These are phyloP conservation scores for Colletotrichum navitas DNA, from an alignment of 2,329 filamentous ascomycete genomes.

Conservation along the genomic window DNA sequence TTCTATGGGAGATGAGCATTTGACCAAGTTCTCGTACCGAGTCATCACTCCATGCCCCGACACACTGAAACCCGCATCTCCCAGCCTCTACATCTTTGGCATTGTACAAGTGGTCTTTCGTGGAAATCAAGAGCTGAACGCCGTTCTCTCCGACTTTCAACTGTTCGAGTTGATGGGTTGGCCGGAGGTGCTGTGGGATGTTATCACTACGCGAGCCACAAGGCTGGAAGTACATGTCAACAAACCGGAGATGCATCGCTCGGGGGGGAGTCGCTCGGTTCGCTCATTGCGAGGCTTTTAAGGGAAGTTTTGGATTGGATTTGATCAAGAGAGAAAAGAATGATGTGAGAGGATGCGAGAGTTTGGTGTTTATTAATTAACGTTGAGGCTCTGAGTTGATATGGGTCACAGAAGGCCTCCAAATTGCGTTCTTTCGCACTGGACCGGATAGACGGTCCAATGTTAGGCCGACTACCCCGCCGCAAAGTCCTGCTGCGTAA, in stretches of 20 bases:
- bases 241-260: background rate
- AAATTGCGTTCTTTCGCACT: too few species aligned
- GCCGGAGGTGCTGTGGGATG: background rate
- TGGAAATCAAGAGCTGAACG: background rate
- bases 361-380: background rate
- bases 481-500: too few species aligned
- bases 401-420: too few species aligned
- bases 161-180: background rate
- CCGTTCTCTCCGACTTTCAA: background rate
- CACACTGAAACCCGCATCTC: background rate
- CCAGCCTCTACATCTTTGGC: conserved; percentile 8
- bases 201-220: background rate
- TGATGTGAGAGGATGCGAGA: background rate
- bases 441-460: too few species aligned
- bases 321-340: background rate
- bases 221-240: background rate
- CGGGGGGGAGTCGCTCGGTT: background rate
- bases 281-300: background rate
- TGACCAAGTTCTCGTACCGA: background rate
- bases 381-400: too few species aligned
- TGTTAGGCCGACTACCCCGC: too few species aligned
- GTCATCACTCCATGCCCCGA: background rate
- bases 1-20: background rate
- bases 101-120: background rate
- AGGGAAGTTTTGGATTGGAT: background rate